Evolutionary conservation across 352 stramenopile genomes (phyloP), one percentile per base, ranked within the genome.

Genomic region (Phytophthora crassamura): DNA sequence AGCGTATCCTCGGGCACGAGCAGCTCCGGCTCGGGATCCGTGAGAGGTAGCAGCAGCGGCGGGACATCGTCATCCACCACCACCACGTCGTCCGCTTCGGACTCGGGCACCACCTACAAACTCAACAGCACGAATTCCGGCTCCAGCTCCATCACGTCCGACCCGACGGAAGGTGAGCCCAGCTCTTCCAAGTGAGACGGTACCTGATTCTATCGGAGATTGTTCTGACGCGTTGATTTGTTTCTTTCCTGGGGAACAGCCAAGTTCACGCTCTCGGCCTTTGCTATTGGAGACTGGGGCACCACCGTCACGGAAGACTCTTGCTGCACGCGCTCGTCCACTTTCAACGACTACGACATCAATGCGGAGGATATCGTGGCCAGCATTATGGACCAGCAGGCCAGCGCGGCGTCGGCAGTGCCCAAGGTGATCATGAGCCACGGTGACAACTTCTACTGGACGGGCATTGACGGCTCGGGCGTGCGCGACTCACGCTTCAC

Each of bases 271-370:
- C 57, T 91, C 4, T 69, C 77, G 10, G 80, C 81, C 22, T 91
- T 86, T 28, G 84, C 82, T 15, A 88, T 92, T 18, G 84, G 84
- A 10, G 84, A 92, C 64, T 93, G 84, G 84, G 84, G 84, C 12
- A 86, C 80, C 5, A 93, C 84, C 22, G 67, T 78, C 49, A 68
- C 60, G 20, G 58, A 77, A 20, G 82, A 88, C 73, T 93, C 84
- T 66, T 93, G 84, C 67, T 93, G 84, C 75, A 84, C 79, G 41
- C 78, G 81, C 28, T 81, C 80, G 43, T 80, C 67, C 9, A 80
- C 80, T 10, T 78, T 79, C 78, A 81, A 75, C 22, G n/a, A n/a
- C n/a, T n/a, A n/a, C n/a, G n/a, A n/a, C n/a, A n/a, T n/a, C n/a
- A n/a, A n/a, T n/a, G n/a, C n/a, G n/a, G n/a, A n/a, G n/a, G n/a